Base-by-base conservation (phyloP, 495 filamentous ascomycete genomes). In the Cladorrhinum samala region DNA sequence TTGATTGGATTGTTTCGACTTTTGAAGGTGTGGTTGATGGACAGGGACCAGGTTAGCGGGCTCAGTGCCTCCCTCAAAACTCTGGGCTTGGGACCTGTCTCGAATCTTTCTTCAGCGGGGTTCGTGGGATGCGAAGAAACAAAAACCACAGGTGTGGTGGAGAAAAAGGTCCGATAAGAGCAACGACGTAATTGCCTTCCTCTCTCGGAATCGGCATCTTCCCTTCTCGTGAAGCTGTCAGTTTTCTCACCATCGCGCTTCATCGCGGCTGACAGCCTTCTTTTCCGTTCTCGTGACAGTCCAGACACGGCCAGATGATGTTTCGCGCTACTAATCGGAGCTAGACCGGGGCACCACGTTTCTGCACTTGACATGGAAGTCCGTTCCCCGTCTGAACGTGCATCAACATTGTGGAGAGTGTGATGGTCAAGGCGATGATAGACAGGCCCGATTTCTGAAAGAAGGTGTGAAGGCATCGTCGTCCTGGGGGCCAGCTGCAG, bases 291-390 rank as follows among this genome's bases (percentile, higher is more conserved):
- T n/a, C n/a, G n/a, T n/a, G n/a, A n/a, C n/a, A n/a, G n/a, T n/a
- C n/a, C n/a, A n/a, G n/a, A n/a, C n/a, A n/a, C n/a, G n/a, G n/a
- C n/a, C n/a, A n/a, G n/a, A n/a, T n/a, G n/a, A n/a, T n/a, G 27
- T 33, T 33, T 33, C 6, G 11, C 27, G 27, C 27, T 33, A 33
- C 27, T 18, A 48, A 14, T 17, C 4, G 13, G 16, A 33, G 24
- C 45, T 47, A 24, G 18, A 41, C 55, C 23, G 24, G 50, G 55
- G 46, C 33, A 50, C 51, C 55, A 58, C 55, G 50, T 58, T 58
- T 41, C 52, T 37, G 41, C 33, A 16, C 24, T 23, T 18, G 36
- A 41, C 42, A 7, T 11, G 21, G 8, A 11, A 7, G 49, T 49
- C 44, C 27, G 43, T 47, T 45, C 42, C 5, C 16, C 20, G 48